These are phyloP conservation scores for Tetracladium marchalianum DNA, from an alignment of 495 filamentous ascomycete species.

Conservation along the genomic window DNA sequence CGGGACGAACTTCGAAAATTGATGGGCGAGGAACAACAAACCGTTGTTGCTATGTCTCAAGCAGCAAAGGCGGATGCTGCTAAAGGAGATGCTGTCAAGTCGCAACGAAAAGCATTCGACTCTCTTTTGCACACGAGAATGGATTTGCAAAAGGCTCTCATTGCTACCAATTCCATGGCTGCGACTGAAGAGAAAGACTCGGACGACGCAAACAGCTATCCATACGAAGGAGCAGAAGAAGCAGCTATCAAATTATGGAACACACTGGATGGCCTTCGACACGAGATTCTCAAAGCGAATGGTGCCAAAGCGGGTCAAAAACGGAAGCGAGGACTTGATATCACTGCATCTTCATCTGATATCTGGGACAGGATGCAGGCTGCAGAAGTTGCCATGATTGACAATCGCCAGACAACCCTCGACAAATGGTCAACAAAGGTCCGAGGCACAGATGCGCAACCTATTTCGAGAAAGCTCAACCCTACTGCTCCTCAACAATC, in stretches of 20 bases:
- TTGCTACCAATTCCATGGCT: constrained; percentile 69
- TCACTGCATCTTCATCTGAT: constrained; percentile 41
- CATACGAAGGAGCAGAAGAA: constrained; percentile 69
- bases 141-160: constrained; percentile 79
- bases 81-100: constrained; percentile 78
- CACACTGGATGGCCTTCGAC: constrained; percentile 64
- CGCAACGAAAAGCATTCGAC: constrained; percentile 78
- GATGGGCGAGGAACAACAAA: constrained; percentile 63
- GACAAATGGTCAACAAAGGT: constrained; percentile 63
- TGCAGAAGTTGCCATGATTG: constrained; percentile 39
- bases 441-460: constrained; percentile 31
- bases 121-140: constrained; percentile 79
- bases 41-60: constrained; percentile 57
- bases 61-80: constrained; percentile 67
- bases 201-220: constrained; percentile 23
- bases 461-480: constrained; percentile 42
- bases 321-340: constrained; percentile 41
- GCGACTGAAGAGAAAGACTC: constrained; percentile 26
- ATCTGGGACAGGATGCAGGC: constrained; percentile 66
- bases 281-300: constrained; percentile 36
- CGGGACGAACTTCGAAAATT: constrained; percentile 54
- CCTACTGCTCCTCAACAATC: constrained; percentile 41
- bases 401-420: constrained; percentile 44
- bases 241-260: constrained; percentile 87
- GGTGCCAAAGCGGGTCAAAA: constrained; percentile 38